Conservation (phyloP, 2,329 filamentous ascomycete species). For the Monilinia fructigena region DNA sequence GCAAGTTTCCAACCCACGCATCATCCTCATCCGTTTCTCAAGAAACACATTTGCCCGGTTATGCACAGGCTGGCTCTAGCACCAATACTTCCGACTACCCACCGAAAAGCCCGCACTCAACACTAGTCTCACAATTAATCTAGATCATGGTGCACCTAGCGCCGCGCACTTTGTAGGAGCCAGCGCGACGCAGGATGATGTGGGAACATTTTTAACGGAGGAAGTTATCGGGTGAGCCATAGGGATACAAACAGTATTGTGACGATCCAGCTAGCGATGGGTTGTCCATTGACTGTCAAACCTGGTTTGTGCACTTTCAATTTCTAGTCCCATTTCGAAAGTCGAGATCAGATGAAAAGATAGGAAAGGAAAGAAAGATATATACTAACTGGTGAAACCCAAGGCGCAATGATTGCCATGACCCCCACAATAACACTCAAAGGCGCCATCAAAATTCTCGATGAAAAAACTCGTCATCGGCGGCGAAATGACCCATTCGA, state of each 20-base stretch:
- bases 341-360: not conserved
- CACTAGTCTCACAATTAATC: slow-evolving; percentile 34
- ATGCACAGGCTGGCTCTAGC: slow-evolving; percentile 12
- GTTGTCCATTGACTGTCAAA: slow-evolving; percentile 77
- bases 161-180: slow-evolving; percentile 62
- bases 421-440: slow-evolving; percentile 81
- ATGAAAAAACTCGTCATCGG: slow-evolving; percentile 88
- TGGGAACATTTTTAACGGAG: slow-evolving; percentile 97
- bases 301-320: slow-evolving; percentile 53
- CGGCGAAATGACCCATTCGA: slow-evolving; percentile 74
- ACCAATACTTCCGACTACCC: slow-evolving; percentile 28
- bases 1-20: not conserved
- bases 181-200: slow-evolving; percentile 68
- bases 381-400: slow-evolving; percentile 23
- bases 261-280: slow-evolving; percentile 85
- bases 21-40: slow-evolving; percentile 25
- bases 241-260: slow-evolving; percentile 86
- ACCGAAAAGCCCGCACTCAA: slow-evolving; percentile 38
- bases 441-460: slow-evolving; percentile 80
- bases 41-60: slow-evolving; percentile 30
- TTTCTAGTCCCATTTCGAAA: not conserved
- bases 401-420: slow-evolving; percentile 92
- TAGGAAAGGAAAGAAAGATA: not conserved
- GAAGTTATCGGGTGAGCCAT: slow-evolving; percentile 90
- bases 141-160: slow-evolving; percentile 44